Evolutionary conservation across 1,139 yeast genomes (phyloP).

Genomic region (Yamadazyma dushanensis): DNA sequence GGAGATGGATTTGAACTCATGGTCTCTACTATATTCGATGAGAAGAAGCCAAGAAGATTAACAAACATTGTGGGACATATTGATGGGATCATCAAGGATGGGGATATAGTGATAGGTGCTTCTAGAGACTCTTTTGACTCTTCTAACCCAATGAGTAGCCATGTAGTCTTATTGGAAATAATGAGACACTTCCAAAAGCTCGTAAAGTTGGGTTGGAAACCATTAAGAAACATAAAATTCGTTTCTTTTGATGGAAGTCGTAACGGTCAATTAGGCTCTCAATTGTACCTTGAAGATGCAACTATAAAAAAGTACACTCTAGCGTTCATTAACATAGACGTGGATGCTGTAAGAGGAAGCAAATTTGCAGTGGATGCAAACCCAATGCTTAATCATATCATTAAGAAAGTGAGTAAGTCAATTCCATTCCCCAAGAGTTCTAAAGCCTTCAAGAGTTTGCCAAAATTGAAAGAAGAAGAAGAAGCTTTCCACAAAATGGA

Average conservation of each 20-base stretch:
- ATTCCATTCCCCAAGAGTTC: constrained; percentile 36
- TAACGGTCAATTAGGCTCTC: constrained; percentile 37
- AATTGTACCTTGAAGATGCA: constrained; percentile 23
- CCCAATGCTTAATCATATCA: constrained; percentile 36
- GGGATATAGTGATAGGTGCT: constrained; percentile 44
- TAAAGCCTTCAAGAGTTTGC: constrained; percentile 13
- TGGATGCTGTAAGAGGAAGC: constrained; percentile 41
- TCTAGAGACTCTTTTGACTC: constrained; percentile 41
- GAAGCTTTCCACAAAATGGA: constrained; percentile 13
- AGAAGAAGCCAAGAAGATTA: constrained; percentile 18
- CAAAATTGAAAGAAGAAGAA: constrained; percentile 13
- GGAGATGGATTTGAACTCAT: constrained; percentile 19
- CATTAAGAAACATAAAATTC: constrained; percentile 42
- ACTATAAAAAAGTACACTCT: constrained; percentile 29
- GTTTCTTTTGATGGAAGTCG: constrained; percentile 46
- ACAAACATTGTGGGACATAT: constrained; percentile 38
- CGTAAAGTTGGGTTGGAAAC: constrained; percentile 43
- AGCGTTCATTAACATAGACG: constrained; percentile 42
- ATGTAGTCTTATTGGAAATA: constrained; percentile 42
- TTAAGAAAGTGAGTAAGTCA: constrained; percentile 30
- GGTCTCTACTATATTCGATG: constrained; percentile 20
- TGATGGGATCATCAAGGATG: constrained; percentile 43
- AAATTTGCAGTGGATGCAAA: constrained; percentile 38
- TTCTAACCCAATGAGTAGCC: constrained; percentile 41
- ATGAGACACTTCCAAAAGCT: constrained; percentile 39